These are phyloP conservation scores for Leccinum pellstonianum DNA, from an alignment of 768 basidiomycete genomes.

Conservation along the genomic window DNA sequence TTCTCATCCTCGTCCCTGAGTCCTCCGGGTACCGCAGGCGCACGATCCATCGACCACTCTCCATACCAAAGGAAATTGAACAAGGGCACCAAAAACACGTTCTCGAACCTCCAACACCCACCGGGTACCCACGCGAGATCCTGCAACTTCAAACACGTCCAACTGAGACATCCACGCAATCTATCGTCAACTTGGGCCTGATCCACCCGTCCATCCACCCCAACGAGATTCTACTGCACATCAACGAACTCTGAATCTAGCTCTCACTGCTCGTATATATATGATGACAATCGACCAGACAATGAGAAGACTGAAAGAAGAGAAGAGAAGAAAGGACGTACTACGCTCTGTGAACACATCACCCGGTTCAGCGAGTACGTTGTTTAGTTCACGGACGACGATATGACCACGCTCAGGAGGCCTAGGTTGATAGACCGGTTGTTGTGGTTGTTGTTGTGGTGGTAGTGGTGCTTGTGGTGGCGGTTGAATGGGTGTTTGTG, in stretches of 20 bases:
- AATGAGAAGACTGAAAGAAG: not conserved
- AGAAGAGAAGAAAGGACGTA: not conserved
- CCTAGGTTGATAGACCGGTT: not conserved
- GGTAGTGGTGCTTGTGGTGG: too few species aligned
- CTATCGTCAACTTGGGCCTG: too few species aligned
- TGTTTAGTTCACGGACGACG: not conserved
- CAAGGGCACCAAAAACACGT: not conserved
- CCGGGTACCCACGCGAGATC: not conserved
- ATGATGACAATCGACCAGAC: not conserved
- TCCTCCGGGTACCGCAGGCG: not conserved
- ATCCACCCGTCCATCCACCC: too few species aligned
- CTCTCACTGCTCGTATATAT: not conserved
- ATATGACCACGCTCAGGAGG: not conserved
- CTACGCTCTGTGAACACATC: not conserved
- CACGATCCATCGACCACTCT: not conserved
- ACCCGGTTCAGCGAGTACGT: not conserved
- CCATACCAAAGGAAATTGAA: not conserved
- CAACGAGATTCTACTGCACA: too few species aligned
- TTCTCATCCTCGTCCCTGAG: not conserved
- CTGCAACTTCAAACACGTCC: not conserved
- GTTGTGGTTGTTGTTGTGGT: too few species aligned
- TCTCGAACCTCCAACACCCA: not conserved
- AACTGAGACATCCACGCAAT: not conserved
- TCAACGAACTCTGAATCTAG: not conserved
- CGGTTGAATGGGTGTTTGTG: too few species aligned